A percentile compares a stretch with the other conserved stretches of the same genome.
These are phyloP conservation scores for Vachellia pachyceras DNA, from an alignment of 306 rosid species.

Conservation along the genomic window DNA sequence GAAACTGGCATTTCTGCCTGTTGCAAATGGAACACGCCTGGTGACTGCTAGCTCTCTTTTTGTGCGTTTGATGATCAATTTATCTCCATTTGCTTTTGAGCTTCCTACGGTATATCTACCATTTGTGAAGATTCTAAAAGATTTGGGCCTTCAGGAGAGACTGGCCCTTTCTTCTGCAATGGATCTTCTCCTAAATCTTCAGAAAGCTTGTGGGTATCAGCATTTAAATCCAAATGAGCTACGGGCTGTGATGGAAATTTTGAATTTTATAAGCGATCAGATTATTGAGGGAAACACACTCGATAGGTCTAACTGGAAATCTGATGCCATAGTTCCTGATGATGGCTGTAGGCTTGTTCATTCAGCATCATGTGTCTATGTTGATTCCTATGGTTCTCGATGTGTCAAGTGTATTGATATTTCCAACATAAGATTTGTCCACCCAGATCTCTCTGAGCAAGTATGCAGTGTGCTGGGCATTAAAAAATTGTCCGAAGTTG, in stretches of 20 bases:
- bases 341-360: conserved; percentile 96
- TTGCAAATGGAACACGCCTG: conserved; percentile 94
- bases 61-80: conserved; percentile 79
- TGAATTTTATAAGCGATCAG: conserved; percentile 80
- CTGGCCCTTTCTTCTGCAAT: conserved; percentile 81
- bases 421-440: conserved; percentile 86
- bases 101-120: conserved; percentile 88
- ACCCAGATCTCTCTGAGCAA: conserved; percentile 88
- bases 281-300: conserved; percentile 52
- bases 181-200: conserved; percentile 83
- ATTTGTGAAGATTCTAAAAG: conserved; percentile 79
- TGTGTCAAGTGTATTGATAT: conserved; percentile 80
- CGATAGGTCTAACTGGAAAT: conserved; percentile 55
- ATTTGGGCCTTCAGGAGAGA: conserved; percentile 86
- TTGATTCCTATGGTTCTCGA: conserved; percentile 89
- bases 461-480: conserved; percentile 72
- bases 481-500: conserved; percentile 79
- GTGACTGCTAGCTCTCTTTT: conserved; percentile 80
- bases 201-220: conserved; percentile 88
- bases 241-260: conserved; percentile 91
- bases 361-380: conserved; percentile 76
- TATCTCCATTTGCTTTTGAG: conserved; percentile 97
- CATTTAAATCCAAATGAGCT: conserved; percentile 96
- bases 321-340: conserved; percentile 88
- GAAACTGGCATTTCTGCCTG: conserved; percentile 85